phyloP scores from a whole-genome alignment of 164 flowering plant genomes.

The Aristolochia contorta region DNA sequence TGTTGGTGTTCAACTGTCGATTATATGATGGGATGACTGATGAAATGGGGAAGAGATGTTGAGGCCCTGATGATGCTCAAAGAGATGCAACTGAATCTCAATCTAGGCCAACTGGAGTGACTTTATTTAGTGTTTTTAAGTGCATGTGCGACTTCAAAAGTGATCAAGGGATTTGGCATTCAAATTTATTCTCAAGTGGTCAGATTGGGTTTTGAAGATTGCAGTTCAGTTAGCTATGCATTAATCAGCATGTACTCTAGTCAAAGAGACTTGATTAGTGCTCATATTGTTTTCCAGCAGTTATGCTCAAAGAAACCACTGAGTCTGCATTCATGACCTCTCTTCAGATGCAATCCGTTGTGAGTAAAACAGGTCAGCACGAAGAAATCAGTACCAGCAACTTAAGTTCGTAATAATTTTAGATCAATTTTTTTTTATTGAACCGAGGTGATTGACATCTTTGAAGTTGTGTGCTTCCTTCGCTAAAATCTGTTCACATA shows the following conservation, averaged over 20 bases:
- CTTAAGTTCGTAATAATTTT: background rate
- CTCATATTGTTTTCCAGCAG: constrained; percentile 18
- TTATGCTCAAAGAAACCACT: constrained; percentile 29
- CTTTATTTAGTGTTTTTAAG: constrained; percentile 58
- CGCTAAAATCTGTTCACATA: no score
- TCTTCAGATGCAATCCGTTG: constrained; percentile 45
- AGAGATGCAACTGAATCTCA: constrained; percentile 33
- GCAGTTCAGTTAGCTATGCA: constrained; percentile 48
- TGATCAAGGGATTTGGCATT: constrained; percentile 15
- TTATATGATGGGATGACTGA: constrained; percentile 60
- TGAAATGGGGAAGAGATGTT: constrained; percentile 26
- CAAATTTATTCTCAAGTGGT: constrained; percentile 50
- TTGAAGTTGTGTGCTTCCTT: no score
- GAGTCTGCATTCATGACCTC: constrained; percentile 30
- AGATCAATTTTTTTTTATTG: constrained; percentile 3
- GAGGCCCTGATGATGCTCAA: constrained; percentile 47
- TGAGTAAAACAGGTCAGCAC: constrained; percentile 37
- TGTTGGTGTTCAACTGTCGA: no score
- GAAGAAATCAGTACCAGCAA: constrained; percentile 12
- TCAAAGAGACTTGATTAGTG: constrained; percentile 27
- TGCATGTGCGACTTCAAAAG: constrained; percentile 24
- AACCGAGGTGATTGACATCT: background rate
- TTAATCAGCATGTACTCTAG: constrained; percentile 32
- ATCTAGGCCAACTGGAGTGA: constrained; percentile 48
- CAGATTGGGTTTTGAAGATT: constrained; percentile 40